Evolutionary conservation across 2,329 filamentous ascomycete genomes (phyloP), one percentile per base, ranked within the genome.

Genomic region (Fusarium haematococcum): DNA sequence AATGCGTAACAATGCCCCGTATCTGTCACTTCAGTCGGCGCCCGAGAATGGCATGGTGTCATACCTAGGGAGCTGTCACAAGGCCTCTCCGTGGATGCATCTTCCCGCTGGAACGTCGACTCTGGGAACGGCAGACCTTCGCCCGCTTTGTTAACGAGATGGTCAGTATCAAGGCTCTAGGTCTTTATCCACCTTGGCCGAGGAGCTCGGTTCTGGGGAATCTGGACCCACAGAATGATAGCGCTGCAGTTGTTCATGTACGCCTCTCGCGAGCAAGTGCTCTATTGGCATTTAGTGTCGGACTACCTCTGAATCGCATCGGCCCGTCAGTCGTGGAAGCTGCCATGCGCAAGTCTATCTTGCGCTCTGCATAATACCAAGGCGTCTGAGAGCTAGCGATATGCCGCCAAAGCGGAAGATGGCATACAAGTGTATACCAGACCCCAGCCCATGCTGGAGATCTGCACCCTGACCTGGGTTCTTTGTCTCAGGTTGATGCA

Each of bases 371-470:
- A 70, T 48, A 25, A 50, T 8, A 20, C 56, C 58, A 50, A 48
- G 13, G 54, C 57, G 27, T 27, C 37, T 23, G 48, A 61, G 59
- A 45, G 16, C 37, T 27, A 1, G 41, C 33, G 18, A 45, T n/a
- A 2, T 43, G 37, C 39, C 14, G 6, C 16, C 20, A 32, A 16
- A 16, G 13, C 33, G 48, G 39, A 6, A 66, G 41, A 64, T 64
- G 45, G 56, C 45, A 75, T 77, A 78, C 69, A 78, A 79, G 70
- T 77, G 71, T 75, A 74, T 67, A 52, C 65, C 59, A 30, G 50
- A 35, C 57, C 73, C 76, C 68, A 37, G 39, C n/a, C 30, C 30
- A 10, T 32, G 8, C 9, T 8, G 30, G 9, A 32, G 30, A 32
- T n/a, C 39, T 39, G 11, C 30, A 27, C 6, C 45, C 35, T 39